Evolutionary conservation across 345 rosid genomes (phyloP), one percentile per base, ranked within the genome.

Genomic region (Viola odorata): DNA sequence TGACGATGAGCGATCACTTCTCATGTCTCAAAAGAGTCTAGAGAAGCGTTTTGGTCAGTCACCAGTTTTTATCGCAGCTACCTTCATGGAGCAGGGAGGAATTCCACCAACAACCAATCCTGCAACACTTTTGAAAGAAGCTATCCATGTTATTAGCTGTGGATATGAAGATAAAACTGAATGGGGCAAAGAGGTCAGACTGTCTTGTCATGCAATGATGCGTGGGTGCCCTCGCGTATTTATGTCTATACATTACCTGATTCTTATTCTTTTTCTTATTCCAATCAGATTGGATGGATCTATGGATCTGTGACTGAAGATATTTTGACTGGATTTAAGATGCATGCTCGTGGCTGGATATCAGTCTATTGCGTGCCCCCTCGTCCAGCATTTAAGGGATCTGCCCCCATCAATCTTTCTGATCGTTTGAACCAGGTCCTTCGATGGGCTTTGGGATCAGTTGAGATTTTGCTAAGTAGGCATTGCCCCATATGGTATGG

Each of bases 401-500:
- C 98, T 72, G 97, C 98, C 65, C 97, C 97, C 16, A 92, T 92
- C 89, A 92, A 92, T 87, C 98, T 92, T 72, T 92, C 98, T 9
- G 98, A 94, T 80, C 92, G 99, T 72, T 69, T 94, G 81, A 90
- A 94, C 82, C 99, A 94, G 80, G 99, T 94, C 67, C 99, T 94
- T 75, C 82, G 99, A 41, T 94, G 99, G 99, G 99, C 99, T 45
- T 75, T 94, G 79, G 99, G 97, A 41, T 94, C 99, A 14, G 85
- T 94, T 45, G 99, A 94, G 77, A 94, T 90, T 78, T 75, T 94
- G 80, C 76, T 94, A 45, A 94, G 99, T 61, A 87, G 99, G 80
- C 99, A 94, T 86, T 94, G 99, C 50, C 99, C 99, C 71, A 82
- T 94, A 75, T 94, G 99, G 99, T 94, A 94, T 73, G 99, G 95